Base-by-base conservation (phyloP, 2,329 filamentous ascomycete genomes). In the Periconia sp. region DNA sequence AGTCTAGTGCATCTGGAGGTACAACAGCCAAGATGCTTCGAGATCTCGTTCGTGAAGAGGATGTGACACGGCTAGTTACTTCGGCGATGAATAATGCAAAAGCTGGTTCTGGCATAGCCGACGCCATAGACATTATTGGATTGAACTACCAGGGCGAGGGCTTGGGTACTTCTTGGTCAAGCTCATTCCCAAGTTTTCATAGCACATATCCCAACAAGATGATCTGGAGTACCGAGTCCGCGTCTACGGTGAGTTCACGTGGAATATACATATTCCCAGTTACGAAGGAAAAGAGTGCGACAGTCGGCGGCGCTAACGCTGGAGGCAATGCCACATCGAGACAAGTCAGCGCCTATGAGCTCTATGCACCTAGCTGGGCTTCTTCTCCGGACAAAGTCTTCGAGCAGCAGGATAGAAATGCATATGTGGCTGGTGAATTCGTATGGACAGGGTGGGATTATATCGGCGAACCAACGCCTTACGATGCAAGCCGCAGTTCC, bases 61-160 rank as follows among this genome's bases (percentile, higher is more conserved):
- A 82, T 38, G 50, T 71, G 0, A 79, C 77, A 0, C 69, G 78
- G 2, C 70, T 65, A 1, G 57, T 65, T 0, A 80, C 78, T 0
- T 65, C 72, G 0, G 73, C 70, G 1, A 73, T 80, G 73, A 79
- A 81, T 59, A 56, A 52, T 8, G 79, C 78, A 4, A 52, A 60
- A 2, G 66, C 78, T 0, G 61, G 64, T 22, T 69, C 58, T 28
- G 51, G 70, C 0, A 70, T 81, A 22, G 61, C 74, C 2, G 45
- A 55, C 0, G 63, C 67, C 1, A 47, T 80, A 23, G 78, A 81
- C 52, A 65, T 81, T 30, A 59, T 77, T n/a, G 72, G 73, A 15
- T 57, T 82, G 4, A 82, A 82, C 63, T 83, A 82, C 60, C 79
- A 82, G 52, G 79, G 79, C 37, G 76, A 79, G 36, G 78, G 16